Conservation (phyloP, 2,329 filamentous ascomycete genomes). For the Zelopaecilomyces penicillatus region DNA sequence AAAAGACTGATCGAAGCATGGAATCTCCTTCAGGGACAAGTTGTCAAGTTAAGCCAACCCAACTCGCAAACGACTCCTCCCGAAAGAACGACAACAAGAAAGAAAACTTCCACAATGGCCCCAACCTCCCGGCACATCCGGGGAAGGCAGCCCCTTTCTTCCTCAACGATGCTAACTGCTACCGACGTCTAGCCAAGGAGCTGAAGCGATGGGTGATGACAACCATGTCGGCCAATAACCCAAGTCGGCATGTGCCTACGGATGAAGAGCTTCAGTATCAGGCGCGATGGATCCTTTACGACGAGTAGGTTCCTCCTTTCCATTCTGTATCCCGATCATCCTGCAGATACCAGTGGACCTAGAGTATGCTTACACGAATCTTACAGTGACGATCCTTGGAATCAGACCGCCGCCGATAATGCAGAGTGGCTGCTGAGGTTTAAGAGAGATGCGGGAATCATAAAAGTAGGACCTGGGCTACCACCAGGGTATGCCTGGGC, state of each 20-base stretch:
- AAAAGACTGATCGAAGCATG: slow-evolving; percentile 1
- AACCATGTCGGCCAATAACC: slow-evolving; percentile 51
- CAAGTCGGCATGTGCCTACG: slow-evolving; percentile 47
- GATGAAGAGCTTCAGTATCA: slow-evolving; percentile 58
- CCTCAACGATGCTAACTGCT: slow-evolving; percentile 53
- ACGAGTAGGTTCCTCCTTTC: slow-evolving; percentile 39
- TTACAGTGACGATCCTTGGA: slow-evolving; percentile 37
- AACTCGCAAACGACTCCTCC: no score
- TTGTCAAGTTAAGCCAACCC: no score
- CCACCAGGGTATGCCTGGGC: slow-evolving; percentile 35
- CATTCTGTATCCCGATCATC: neutral
- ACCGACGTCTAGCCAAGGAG: slow-evolving; percentile 45
- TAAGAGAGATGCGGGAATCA: slow-evolving; percentile 49
- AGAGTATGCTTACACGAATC: slow-evolving; percentile 41
- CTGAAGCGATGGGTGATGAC: slow-evolving; percentile 44
- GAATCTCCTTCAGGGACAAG: no score
- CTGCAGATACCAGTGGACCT: neutral
- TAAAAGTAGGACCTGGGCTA: slow-evolving; percentile 44
- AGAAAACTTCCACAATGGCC: slow-evolving; percentile 2
- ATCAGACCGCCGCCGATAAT: slow-evolving; percentile 27
- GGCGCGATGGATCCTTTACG: slow-evolving; percentile 54
- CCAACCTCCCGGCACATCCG: no score
- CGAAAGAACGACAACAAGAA: slow-evolving; percentile 1
- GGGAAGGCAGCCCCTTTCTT: slow-evolving; percentile 31
- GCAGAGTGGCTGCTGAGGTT: slow-evolving; percentile 55